Percentiles rank a stretch among this genome's conserved stretches.
Evolutionary conservation across 106 monocot species (phyloP).

Genomic region (Allium fistulosum): DNA sequence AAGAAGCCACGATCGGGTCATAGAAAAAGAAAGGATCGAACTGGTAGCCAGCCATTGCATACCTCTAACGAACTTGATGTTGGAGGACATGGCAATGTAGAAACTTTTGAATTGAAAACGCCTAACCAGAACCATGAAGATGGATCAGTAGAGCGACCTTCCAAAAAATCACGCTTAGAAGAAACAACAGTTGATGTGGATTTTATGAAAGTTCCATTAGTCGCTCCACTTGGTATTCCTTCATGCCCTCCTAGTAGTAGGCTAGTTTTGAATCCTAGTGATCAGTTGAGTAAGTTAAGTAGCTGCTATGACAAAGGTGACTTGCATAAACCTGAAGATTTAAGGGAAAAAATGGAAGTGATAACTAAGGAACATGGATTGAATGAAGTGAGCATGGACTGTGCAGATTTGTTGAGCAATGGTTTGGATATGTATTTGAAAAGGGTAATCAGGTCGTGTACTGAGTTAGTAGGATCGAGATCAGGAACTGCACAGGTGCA

Average conservation of each 20-base stretch:
- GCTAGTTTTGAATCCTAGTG: slow-evolving; percentile 10
- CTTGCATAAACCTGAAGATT: slow-evolving; percentile 29
- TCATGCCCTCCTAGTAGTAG: neutral
- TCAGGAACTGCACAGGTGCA: slow-evolving; percentile 6
- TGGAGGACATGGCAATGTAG: too few species aligned
- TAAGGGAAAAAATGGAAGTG: slow-evolving; percentile 45
- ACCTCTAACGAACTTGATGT: too few species aligned
- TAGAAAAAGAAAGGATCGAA: too few species aligned
- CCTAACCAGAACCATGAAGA: slow-evolving; percentile 11
- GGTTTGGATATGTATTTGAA: slow-evolving; percentile 67
- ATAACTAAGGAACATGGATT: slow-evolving; percentile 35
- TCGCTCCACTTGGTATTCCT: slow-evolving; percentile 53
- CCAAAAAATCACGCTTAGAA: slow-evolving; percentile 19
- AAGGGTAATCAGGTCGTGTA: slow-evolving; percentile 40
- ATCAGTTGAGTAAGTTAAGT: slow-evolving; percentile 3
- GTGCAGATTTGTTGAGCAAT: slow-evolving; percentile 50
- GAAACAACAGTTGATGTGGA: slow-evolving; percentile 4
- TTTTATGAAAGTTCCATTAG: slow-evolving; percentile 15
- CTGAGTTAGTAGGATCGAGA: slow-evolving; percentile 31
- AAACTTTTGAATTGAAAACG: slow-evolving; percentile 23
- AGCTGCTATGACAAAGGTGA: slow-evolving; percentile 23
- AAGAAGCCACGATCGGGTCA: too few species aligned
- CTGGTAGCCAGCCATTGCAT: too few species aligned
- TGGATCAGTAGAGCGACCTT: slow-evolving; percentile 17
- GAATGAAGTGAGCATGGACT: slow-evolving; percentile 39